Percentiles rank a stretch among this genome's conserved stretches.
phyloP scores from a whole-genome alignment of 2,329 filamentous ascomycete genomes.

The Elsinoe perseae region DNA sequence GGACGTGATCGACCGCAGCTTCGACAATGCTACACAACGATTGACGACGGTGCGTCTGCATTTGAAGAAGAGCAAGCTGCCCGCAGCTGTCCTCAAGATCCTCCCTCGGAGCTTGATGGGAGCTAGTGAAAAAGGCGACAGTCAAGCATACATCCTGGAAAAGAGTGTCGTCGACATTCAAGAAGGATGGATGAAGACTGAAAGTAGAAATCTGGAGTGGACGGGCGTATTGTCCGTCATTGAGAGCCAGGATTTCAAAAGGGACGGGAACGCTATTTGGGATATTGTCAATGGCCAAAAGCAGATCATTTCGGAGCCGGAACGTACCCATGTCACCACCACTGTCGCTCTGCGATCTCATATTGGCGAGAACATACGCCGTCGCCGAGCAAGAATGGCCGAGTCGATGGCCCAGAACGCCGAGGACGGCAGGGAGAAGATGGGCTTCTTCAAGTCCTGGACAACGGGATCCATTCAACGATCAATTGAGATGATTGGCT shows the following conservation, averaged over 20 bases:
- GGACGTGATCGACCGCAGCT: slow-evolving; percentile 67
- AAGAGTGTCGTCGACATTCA: slow-evolving; percentile 70
- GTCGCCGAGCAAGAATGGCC: slow-evolving; percentile 40
- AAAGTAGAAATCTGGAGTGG: slow-evolving; percentile 74
- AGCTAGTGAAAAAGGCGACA: slow-evolving; percentile 47
- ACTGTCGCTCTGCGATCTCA: slow-evolving; percentile 65
- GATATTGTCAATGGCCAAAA: slow-evolving; percentile 24
- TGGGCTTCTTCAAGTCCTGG: slow-evolving; percentile 54
- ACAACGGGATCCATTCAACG: slow-evolving; percentile 65
- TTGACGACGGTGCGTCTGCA: slow-evolving; percentile 73
- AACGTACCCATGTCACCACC: slow-evolving; percentile 61
- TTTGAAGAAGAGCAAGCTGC: slow-evolving; percentile 72
- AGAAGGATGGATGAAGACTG: slow-evolving; percentile 75
- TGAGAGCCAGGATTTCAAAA: slow-evolving; percentile 63
- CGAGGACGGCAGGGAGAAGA: slow-evolving; percentile 41
- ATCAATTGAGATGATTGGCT: slow-evolving; percentile 71
- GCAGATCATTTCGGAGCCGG: slow-evolving; percentile 22
- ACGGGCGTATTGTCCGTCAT: slow-evolving; percentile 71
- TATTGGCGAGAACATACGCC: slow-evolving; percentile 60
- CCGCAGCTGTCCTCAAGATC: slow-evolving; percentile 65
- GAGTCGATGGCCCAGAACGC: slow-evolving; percentile 33
- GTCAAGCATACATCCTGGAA: slow-evolving; percentile 73
- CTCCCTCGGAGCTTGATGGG: slow-evolving; percentile 63
- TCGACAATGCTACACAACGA: slow-evolving; percentile 65
- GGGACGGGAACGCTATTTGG: slow-evolving; percentile 30